These are phyloP conservation scores for Dioscorea zingiberensis DNA, from an alignment of 106 monocot species.

Conservation along the genomic window DNA sequence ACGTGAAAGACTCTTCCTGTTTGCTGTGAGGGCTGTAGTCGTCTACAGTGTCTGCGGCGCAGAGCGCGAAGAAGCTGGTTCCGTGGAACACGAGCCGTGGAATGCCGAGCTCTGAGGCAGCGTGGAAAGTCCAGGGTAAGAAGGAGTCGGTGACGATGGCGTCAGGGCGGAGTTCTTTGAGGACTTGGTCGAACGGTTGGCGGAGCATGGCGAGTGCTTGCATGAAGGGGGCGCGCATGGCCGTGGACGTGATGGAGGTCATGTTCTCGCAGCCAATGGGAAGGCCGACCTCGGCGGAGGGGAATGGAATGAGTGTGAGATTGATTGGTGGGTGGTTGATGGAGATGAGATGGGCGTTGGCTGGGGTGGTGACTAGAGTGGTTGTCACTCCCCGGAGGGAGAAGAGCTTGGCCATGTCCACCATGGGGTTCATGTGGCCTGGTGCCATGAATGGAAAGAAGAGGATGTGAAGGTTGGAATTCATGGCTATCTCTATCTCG, in stretches of 20 bases:
- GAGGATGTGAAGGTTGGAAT: slow-evolving; percentile 2
- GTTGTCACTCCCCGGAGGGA: not conserved
- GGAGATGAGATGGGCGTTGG: not conserved
- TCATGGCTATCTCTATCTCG: too few species aligned
- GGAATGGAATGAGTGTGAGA: not conserved
- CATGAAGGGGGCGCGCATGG: not conserved
- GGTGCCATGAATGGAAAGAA: slow-evolving; percentile 11
- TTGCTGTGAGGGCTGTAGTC: not conserved
- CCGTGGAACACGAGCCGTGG: slow-evolving; percentile 17
- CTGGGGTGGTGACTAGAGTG: slow-evolving; percentile 11
- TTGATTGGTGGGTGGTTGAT: not conserved
- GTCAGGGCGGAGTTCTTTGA: not conserved
- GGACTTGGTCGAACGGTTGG: slow-evolving; percentile 6
- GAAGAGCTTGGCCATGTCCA: slow-evolving; percentile 8
- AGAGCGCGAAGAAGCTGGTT: slow-evolving; percentile 10
- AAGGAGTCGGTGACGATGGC: slow-evolving; percentile 16
- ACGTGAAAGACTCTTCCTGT: not conserved
- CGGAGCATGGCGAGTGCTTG: not conserved
- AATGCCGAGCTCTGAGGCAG: slow-evolving; percentile 1
- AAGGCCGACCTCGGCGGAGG: not conserved
- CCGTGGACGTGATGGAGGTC: not conserved
- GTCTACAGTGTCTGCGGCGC: not conserved
- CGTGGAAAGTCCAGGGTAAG: slow-evolving; percentile 11
- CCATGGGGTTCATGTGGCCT: slow-evolving; percentile 16
- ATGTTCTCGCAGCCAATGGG: slow-evolving; percentile 5